Evolutionary conservation across 2,329 filamentous ascomycete species (phyloP).

Genomic region (Zasmidium cellare): DNA sequence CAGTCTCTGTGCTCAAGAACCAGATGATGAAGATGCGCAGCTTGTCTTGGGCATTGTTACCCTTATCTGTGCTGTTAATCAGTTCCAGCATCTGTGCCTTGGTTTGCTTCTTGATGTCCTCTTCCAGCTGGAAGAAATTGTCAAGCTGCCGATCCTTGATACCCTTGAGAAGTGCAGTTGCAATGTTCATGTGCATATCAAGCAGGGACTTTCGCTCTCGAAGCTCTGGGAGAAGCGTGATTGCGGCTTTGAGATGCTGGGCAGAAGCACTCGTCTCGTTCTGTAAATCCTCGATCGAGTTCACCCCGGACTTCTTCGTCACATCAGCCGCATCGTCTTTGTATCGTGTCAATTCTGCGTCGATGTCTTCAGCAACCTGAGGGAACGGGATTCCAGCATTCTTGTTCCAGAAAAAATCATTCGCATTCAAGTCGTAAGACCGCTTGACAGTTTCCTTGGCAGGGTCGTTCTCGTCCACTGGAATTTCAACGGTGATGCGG

Average conservation of each 20-base stretch:
- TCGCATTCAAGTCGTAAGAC: constrained; percentile 83
- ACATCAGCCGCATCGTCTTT: constrained; percentile 94
- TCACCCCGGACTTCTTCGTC: constrained; percentile 91
- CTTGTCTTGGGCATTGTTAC: constrained; percentile 82
- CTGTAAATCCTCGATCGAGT: constrained; percentile 87
- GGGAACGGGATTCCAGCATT: constrained; percentile 91
- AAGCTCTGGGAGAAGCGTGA: constrained; percentile 87
- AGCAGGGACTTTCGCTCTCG: constrained; percentile 88
- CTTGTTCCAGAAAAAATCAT: constrained; percentile 95
- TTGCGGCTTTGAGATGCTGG: constrained; percentile 92
- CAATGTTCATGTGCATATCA: constrained; percentile 99
- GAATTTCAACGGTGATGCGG: constrained; percentile 86
- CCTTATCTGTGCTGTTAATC: constrained; percentile 78
- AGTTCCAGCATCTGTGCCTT: constrained; percentile 86
- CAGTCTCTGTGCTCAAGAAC: constrained; percentile 90
- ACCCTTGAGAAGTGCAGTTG: constrained; percentile 74
- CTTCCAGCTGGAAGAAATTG: constrained; percentile 93
- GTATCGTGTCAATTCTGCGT: constrained; percentile 88
- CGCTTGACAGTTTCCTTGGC: constrained; percentile 78
- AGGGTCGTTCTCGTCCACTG: constrained; percentile 74
- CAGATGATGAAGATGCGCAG: constrained; percentile 94
- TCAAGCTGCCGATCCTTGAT: constrained; percentile 96
- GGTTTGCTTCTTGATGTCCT: constrained; percentile 86
- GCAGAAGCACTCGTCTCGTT: constrained; percentile 87
- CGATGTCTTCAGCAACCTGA: constrained; percentile 94